Evolutionary conservation across 148 eudicot species (phyloP), one percentile per base, ranked within the genome.

Genomic region (Mesembryanthemum crystallinum): DNA sequence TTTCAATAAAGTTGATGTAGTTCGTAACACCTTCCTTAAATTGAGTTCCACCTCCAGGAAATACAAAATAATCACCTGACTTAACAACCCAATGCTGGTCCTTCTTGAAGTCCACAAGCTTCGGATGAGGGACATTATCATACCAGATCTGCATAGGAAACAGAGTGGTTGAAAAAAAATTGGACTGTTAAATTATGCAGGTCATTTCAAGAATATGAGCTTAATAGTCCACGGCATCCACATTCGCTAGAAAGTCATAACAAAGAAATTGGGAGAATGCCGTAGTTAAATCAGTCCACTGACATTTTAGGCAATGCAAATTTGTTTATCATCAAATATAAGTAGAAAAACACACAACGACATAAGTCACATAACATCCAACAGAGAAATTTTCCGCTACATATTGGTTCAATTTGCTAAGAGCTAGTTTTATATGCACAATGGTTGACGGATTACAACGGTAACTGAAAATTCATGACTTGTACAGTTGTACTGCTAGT

Each of bases 1-100:
- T 91, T 78, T 91, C 87, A 76, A 96, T 82, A 45, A 85, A 85
- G 15, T 82, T 85, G 75, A 96, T 85, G 70, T 96, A 96, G 72
- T 86, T 85, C 58, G 76, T 68, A 59, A 96, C 99, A 66, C 99
- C 99, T 51, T 91, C 83, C 83, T 91, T 96, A 81, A 96, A 96
- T 62, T 96, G 99, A 60, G 99, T 96, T 25, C 99, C 99, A 49
- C 98, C 98, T 51, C 99, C 99, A 73, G 99, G 99, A 67, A 96
- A 96, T 77, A 89, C 78, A 74, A 96, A 84, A 85, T 91, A 88
- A 76, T 91, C 89, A 65, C 88, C 95, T 20, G 88, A 83, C 82
- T 86, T 89, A 39, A 82, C 85, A 77, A 96, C 98, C 99, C 99
- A 96, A 66, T 79, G 88, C 78, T 96, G 99, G 76, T 90, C 97